These are phyloP conservation scores for Cokeromyces recurvatus DNA, from an alignment of 371 early-diverging fungal species.

Conservation along the genomic window DNA sequence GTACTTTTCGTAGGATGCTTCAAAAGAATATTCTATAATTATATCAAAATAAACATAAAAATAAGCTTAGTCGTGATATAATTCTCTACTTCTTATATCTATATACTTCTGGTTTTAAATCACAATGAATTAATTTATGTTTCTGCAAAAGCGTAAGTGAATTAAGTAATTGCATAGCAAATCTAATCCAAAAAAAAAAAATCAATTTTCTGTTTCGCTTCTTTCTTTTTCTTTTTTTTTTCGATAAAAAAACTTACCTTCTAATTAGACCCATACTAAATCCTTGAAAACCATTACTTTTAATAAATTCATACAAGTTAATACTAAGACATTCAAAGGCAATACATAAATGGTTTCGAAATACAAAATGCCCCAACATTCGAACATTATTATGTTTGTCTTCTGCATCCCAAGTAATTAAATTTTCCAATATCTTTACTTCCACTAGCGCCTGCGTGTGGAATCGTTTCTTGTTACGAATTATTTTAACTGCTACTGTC, in stretches of 20 bases:
- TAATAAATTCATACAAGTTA: conserved; percentile 89
- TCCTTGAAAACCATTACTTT: conserved; percentile 78
- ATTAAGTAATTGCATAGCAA: conserved; percentile 73
- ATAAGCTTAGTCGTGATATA: not conserved
- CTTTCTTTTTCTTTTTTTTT: not conserved
- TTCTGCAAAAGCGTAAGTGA: conserved; percentile 61
- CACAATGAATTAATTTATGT: conserved; percentile 82
- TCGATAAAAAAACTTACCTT: conserved; percentile 19
- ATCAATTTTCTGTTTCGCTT: not conserved
- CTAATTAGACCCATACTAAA: conserved; percentile 65
- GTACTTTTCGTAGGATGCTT: conserved; percentile 46
- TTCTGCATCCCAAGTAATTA: conserved; percentile 61
- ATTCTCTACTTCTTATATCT: not conserved
- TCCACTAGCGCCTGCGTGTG: conserved; percentile 86
- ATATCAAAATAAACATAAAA: not conserved
- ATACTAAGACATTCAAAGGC: conserved; percentile 84
- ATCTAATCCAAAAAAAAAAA: conserved; percentile 10
- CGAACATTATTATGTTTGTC: conserved; percentile 66
- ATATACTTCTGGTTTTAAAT: conserved; percentile 81
- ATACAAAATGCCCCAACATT: conserved; percentile 79
- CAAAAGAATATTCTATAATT: conserved; percentile 57
- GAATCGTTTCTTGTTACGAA: conserved; percentile 84
- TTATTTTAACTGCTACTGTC: conserved; percentile 86
- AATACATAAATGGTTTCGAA: conserved; percentile 86
- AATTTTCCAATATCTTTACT: conserved; percentile 71